Percentiles rank a stretch among this genome's conserved stretches.
Evolutionary conservation across 192 early-diverging fungal genomes (phyloP).

Genomic region (Backusella macrospora): DNA sequence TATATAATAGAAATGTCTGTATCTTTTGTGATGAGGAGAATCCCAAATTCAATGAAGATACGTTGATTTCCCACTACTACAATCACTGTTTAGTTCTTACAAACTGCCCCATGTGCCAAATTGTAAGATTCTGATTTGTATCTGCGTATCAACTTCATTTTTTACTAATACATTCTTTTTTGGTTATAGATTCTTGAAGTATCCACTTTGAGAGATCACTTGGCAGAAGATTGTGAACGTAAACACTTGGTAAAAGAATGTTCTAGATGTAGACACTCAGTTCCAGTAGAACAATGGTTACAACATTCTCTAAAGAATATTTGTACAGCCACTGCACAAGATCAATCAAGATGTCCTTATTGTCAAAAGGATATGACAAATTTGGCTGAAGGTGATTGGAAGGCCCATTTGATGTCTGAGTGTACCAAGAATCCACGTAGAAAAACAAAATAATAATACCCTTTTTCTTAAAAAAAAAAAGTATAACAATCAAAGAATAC

Average conservation of each 20-base stretch:
- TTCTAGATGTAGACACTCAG: constrained; percentile 39
- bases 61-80: constrained; percentile 77
- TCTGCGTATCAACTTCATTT: background rate
- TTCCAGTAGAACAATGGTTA: constrained; percentile 37
- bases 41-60: constrained; percentile 67
- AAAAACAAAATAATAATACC: constrained; percentile 6
- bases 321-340: constrained; percentile 20
- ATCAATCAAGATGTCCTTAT: constrained; percentile 31
- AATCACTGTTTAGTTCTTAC: constrained; percentile 70
- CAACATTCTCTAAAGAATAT: constrained; percentile 29
- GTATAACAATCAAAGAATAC: background rate
- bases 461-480: background rate
- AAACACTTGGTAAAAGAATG: constrained; percentile 59
- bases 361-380: constrained; percentile 63
- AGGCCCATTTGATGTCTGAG: constrained; percentile 63
- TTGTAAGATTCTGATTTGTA: constrained; percentile 48
- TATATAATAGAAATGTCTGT: constrained; percentile 44
- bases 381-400: constrained; percentile 64
- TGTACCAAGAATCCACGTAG: constrained; percentile 54
- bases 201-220: constrained; percentile 63
- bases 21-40: constrained; percentile 76
- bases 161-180: background rate
- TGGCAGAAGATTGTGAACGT: constrained; percentile 65
- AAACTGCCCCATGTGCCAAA: constrained; percentile 70
- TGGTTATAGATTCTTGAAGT: constrained; percentile 69